A percentile compares a stretch with the other conserved stretches of the same genome.
Evolutionary conservation across 2,329 filamentous ascomycete species (phyloP).

Genomic region (Colletotrichum euphorbiae): DNA sequence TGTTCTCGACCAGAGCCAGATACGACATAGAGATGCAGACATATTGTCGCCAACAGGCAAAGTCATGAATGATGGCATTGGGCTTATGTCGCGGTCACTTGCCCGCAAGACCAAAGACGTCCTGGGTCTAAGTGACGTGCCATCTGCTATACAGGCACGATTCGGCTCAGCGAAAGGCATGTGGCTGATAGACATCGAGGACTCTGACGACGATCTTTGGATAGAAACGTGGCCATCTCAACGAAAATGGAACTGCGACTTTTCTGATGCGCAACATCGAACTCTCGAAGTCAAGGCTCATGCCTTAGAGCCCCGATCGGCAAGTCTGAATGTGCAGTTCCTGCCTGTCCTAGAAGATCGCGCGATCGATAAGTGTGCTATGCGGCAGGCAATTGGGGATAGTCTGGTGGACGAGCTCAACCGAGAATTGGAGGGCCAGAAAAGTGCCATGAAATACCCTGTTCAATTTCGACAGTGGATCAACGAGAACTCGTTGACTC

Average conservation of each 20-base stretch:
- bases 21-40: constrained; percentile 53
- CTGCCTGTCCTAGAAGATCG: constrained; percentile 75
- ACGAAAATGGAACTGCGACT: constrained; percentile 71
- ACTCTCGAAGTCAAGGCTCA: constrained; percentile 73
- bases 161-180: constrained; percentile 81
- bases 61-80: constrained; percentile 77
- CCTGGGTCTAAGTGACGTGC: constrained; percentile 65
- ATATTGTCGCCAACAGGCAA: constrained; percentile 53
- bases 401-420: constrained; percentile 63
- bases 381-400: constrained; percentile 61
- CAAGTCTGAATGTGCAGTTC: constrained; percentile 74
- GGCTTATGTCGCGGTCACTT: constrained; percentile 70
- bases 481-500: constrained; percentile 51
- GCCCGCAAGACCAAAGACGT: constrained; percentile 62
- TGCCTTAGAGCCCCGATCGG: constrained; percentile 60
- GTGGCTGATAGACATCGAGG: constrained; percentile 72
- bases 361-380: constrained; percentile 56
- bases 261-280: constrained; percentile 60
- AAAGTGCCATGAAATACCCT: constrained; percentile 62
- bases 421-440: constrained; percentile 63
- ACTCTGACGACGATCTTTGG: constrained; percentile 64
- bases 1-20: constrained; percentile 59
- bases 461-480: constrained; percentile 66
- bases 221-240: constrained; percentile 77
- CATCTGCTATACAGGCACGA: constrained; percentile 75